Base-by-base conservation (phyloP, 176 grass and related monocot species). In the Elaeis guineensis region DNA sequence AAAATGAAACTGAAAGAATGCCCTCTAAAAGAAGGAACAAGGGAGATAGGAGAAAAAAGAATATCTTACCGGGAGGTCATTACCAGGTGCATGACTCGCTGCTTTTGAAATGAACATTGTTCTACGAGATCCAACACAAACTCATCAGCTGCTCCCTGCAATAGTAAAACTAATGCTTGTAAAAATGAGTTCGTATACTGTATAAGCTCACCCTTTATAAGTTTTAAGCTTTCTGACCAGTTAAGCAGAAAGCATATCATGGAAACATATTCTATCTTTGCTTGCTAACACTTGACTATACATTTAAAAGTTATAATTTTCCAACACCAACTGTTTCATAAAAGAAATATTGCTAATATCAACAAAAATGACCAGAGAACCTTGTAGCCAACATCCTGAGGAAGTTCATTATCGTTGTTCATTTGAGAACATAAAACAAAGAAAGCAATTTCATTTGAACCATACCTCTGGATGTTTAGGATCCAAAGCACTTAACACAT, bases 71-170 rank as follows among this genome's bases (percentile, higher is more conserved):
- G 51, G 18, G 52, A 44, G 3, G 84, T 98, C 93, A 98, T 92
- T 64, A 89, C 79, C 17, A 98, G 79, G 69, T 98, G 88, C 84
- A 98, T 92, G 65, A 98, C 64, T 48, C 88, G 66, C 58, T 98
- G 93, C 64, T 98, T 98, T 64, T 98, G 93, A 63, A 92, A 98
- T 51, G 88, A 92, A 50, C 93, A 92, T 70, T 98, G 93, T 64
- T 98, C 93, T 14, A 98, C 84, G 61, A 98, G 79, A 81, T 98
- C 93, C 51, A 98, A 72, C 57, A 83, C 88, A 76, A 98, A 92
- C 58, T 92, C 93, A 83, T 89, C 87, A 15, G 82, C 83, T 74
- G 82, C 87, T 63, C 79, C 88, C 93, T 98, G 51, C 56, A 72
- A 28, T 50, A 64, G 32, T 11, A 44, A 44, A 39, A 44, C 28